These are phyloP conservation scores for Hypoxylon cercidicola DNA, from an alignment of 495 filamentous ascomycete species.

Conservation along the genomic window DNA sequence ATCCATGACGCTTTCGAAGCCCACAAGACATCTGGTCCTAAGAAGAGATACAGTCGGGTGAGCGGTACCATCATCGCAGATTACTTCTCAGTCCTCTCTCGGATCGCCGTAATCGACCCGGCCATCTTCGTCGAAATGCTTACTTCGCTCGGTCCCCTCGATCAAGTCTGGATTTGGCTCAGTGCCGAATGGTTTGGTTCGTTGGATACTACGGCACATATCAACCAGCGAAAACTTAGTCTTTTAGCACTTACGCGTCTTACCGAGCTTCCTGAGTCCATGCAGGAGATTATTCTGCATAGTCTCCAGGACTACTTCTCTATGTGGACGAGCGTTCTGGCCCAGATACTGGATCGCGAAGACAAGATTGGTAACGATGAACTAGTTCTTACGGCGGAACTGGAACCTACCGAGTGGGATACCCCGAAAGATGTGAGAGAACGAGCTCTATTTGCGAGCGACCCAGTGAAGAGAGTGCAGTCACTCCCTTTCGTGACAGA, in stretches of 20 bases:
- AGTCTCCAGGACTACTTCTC: slow-evolving; percentile 63
- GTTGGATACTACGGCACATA: slow-evolving; percentile 82
- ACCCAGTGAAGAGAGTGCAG: slow-evolving; percentile 77
- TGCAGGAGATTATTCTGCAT: slow-evolving; percentile 58
- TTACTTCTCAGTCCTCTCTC: slow-evolving; percentile 84
- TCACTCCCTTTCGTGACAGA: slow-evolving; percentile 76
- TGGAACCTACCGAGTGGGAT: slow-evolving; percentile 73
- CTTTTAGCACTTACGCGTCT: slow-evolving; percentile 84
- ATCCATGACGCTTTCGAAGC: slow-evolving; percentile 77
- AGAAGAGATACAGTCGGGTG: slow-evolving; percentile 68
- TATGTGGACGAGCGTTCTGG: slow-evolving; percentile 63
- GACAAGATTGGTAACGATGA: slow-evolving; percentile 42
- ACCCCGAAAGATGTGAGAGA: slow-evolving; percentile 66
- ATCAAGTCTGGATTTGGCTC: slow-evolving; percentile 75
- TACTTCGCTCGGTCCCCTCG: slow-evolving; percentile 48
- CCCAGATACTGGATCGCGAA: slow-evolving; percentile 49
- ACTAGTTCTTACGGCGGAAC: slow-evolving; percentile 75
- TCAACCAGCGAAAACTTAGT: slow-evolving; percentile 80
- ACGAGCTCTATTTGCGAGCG: slow-evolving; percentile 65
- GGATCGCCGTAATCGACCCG: slow-evolving; percentile 77
- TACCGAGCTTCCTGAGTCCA: slow-evolving; percentile 68
- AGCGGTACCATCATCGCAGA: slow-evolving; percentile 78
- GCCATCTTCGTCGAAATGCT: slow-evolving; percentile 70
- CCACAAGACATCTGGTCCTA: slow-evolving; percentile 80
- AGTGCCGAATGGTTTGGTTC: slow-evolving; percentile 87